phyloP scores from a whole-genome alignment of 768 basidiomycete genomes.

The Dioszegia aurantiaca region DNA sequence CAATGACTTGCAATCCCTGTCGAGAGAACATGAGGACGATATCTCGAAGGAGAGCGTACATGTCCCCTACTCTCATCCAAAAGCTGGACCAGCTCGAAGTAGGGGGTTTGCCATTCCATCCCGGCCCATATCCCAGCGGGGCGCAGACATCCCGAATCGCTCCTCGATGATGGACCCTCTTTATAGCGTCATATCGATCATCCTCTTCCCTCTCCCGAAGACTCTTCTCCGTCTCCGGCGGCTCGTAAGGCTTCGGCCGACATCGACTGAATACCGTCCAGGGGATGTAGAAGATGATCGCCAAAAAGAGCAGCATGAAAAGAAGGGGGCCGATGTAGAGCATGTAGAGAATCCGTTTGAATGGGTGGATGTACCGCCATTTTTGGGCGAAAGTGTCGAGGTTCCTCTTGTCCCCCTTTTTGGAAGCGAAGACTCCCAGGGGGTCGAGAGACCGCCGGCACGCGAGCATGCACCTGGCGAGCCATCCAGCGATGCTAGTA shows the following conservation, averaged over 20 bases:
- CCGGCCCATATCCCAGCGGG: slow-evolving; percentile 19
- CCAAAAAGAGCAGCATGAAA: neutral
- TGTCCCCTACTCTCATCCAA: slow-evolving; percentile 27
- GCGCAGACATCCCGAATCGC: slow-evolving; percentile 16
- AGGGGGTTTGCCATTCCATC: too few species aligned
- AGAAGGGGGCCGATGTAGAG: slow-evolving; percentile 20
- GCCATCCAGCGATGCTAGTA: too few species aligned
- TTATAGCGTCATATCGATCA: neutral
- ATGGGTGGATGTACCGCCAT: slow-evolving; percentile 12
- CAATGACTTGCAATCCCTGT: slow-evolving; percentile 37
- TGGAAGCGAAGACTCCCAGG: neutral
- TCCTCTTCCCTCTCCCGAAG: neutral
- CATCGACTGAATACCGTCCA: slow-evolving; percentile 18
- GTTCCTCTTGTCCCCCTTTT: neutral
- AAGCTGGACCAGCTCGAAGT: neutral
- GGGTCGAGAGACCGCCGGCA: too few species aligned
- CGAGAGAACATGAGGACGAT: slow-evolving; percentile 14
- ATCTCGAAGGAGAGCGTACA: slow-evolving; percentile 26
- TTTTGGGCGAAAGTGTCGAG: neutral
- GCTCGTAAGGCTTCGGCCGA: neutral
- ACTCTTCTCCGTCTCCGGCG: neutral
- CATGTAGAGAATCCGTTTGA: slow-evolving; percentile 15
- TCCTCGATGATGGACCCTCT: neutral
- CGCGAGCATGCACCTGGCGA: too few species aligned
- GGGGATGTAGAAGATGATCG: slow-evolving; percentile 1